Evolutionary conservation across 2,329 filamentous ascomycete species (phyloP).

Genomic region (Pleomassaria siparia): DNA sequence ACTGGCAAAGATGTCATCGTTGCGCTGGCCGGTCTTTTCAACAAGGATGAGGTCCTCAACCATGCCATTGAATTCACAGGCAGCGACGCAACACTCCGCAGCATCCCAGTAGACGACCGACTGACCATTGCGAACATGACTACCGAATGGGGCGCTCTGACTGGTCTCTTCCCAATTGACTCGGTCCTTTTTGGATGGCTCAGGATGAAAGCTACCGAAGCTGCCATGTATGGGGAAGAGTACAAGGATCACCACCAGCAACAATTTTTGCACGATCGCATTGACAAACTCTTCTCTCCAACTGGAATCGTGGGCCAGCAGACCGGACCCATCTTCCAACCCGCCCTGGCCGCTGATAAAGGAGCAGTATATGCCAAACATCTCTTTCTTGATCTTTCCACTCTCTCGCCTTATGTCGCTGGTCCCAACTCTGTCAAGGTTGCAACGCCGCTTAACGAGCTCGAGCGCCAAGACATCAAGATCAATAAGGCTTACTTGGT

Average conservation of each 20-base stretch:
- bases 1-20: slow-evolving; percentile 95
- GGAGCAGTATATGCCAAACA: slow-evolving; percentile 81
- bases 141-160: slow-evolving; percentile 76
- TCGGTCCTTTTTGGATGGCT: slow-evolving; percentile 71
- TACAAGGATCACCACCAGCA: slow-evolving; percentile 52
- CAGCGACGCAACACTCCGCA: slow-evolving; percentile 72
- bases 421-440: slow-evolving; percentile 93
- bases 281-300: slow-evolving; percentile 67
- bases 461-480: slow-evolving; percentile 73
- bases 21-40: slow-evolving; percentile 82
- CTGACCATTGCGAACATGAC: slow-evolving; percentile 81
- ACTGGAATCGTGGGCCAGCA: slow-evolving; percentile 41
- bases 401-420: slow-evolving; percentile 79
- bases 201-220: slow-evolving; percentile 71
- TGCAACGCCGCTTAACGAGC: slow-evolving; percentile 72
- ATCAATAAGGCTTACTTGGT: slow-evolving; percentile 86
- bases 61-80: slow-evolving; percentile 88
- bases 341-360: slow-evolving; percentile 69
- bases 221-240: slow-evolving; percentile 60
- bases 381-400: slow-evolving; percentile 78
- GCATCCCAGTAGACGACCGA: slow-evolving; percentile 70
- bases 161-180: slow-evolving; percentile 81
- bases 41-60: slow-evolving; percentile 85
- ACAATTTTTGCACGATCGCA: slow-evolving; percentile 69
- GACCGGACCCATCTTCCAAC: slow-evolving; percentile 47